Evolutionary conservation across 306 rosid genomes (phyloP).

Genomic region (Begonia peltatifolia): DNA sequence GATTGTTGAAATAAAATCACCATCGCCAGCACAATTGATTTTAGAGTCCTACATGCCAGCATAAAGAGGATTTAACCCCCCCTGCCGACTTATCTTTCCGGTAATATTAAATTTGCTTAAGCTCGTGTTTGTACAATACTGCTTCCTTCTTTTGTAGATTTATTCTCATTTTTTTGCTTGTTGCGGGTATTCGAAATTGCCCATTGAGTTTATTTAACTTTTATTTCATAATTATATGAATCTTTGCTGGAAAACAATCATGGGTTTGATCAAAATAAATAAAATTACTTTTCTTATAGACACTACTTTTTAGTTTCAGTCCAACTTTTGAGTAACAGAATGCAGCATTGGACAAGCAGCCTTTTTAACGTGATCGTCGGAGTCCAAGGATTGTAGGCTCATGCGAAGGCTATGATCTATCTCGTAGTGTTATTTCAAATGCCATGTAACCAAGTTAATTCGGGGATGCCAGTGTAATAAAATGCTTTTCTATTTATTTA

Average conservation of each 20-base stretch:
- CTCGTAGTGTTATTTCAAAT: conserved; percentile 60
- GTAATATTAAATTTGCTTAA: too few relatives aligned
- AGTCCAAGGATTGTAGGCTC: conserved; percentile 58
- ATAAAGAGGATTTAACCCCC: conserved; percentile 5
- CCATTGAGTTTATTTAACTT: too few relatives aligned
- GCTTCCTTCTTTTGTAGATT: too few relatives aligned
- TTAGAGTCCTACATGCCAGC: conserved; percentile 82
- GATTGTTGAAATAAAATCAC: conserved; percentile 71
- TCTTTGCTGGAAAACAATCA: too few relatives aligned
- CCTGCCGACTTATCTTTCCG: not conserved
- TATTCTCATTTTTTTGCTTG: too few relatives aligned
- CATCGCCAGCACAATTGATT: conserved; percentile 63
- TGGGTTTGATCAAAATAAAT: conserved; percentile 3
- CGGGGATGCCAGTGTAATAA: conserved; percentile 12
- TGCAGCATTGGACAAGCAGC: conserved; percentile 43
- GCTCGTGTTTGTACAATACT: too few relatives aligned
- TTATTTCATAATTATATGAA: too few relatives aligned
- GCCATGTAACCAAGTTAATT: conserved; percentile 29
- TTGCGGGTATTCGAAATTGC: too few relatives aligned
- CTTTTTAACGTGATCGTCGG: conserved; percentile 41
- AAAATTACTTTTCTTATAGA: conserved; percentile 37
- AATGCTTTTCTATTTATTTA: too few relatives aligned
- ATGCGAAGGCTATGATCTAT: conserved; percentile 20
- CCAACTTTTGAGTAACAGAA: conserved; percentile 28
- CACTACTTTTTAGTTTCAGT: conserved; percentile 43